These are phyloP conservation scores for Tylopilus balloui DNA, from an alignment of 768 basidiomycete genomes.

Conservation along the genomic window DNA sequence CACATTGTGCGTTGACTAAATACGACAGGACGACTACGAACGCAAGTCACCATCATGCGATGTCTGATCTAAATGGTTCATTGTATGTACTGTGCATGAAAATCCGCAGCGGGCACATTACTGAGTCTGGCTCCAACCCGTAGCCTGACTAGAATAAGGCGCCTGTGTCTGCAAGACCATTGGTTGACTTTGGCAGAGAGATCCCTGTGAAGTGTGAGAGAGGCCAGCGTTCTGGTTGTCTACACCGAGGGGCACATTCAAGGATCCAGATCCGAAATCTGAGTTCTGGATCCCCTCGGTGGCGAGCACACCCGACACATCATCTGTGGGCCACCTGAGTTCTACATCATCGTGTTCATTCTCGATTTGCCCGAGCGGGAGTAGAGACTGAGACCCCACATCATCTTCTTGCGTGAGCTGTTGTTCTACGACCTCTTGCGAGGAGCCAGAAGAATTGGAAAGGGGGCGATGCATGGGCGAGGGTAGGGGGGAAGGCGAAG, in stretches of 20 bases:
- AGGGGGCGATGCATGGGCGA: conserved; percentile 6
- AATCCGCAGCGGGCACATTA: background rate
- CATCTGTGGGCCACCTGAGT: conserved; percentile 29
- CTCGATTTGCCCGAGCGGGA: conserved; percentile 2
- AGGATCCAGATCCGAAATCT: conserved; percentile 19
- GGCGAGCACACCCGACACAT: conserved; percentile 7
- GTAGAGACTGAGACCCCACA: conserved; percentile 8
- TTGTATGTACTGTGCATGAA: background rate
- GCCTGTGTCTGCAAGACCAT: conserved; percentile 47
- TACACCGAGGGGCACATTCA: conserved; percentile 15
- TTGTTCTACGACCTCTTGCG: conserved; percentile 42
- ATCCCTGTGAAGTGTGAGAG: conserved; percentile 10
- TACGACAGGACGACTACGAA: conserved; percentile 6
- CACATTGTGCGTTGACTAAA: conserved; percentile 9
- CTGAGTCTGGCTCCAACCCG: conserved; percentile 30
- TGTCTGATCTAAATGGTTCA: background rate
- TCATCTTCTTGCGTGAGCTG: conserved; percentile 44
- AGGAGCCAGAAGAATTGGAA: conserved; percentile 33
- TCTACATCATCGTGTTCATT: conserved; percentile 14
- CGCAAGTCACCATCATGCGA: background rate
- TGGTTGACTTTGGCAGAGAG: conserved; percentile 30
- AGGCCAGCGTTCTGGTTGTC: background rate
- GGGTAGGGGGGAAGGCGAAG: background rate
- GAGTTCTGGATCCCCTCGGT: background rate
- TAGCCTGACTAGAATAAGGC: conserved; percentile 45